A percentile compares a stretch with the other conserved stretches of the same genome.
phyloP scores from a whole-genome alignment of 176 grass and related monocot genomes.

The Bromus sterilis region DNA sequence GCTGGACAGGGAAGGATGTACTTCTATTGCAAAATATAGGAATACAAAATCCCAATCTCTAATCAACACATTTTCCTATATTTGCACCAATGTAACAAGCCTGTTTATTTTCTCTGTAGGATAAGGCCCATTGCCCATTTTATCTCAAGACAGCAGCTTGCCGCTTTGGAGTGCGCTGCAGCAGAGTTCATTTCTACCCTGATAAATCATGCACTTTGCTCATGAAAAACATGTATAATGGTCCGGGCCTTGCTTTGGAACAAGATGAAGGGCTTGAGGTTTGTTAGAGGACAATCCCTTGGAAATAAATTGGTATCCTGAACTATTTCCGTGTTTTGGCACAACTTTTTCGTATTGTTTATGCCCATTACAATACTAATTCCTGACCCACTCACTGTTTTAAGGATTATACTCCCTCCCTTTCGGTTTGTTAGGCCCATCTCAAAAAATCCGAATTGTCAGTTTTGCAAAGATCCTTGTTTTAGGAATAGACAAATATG shows the following conservation, averaged over 20 bases:
- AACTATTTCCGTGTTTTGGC: constrained; percentile 20
- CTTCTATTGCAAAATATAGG: not conserved
- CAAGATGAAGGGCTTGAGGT: constrained; percentile 99
- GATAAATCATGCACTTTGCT: constrained; percentile 91
- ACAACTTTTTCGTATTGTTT: not conserved
- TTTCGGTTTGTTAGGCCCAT: not conserved
- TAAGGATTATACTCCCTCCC: not conserved
- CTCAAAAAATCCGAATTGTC: not conserved
- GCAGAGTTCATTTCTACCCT: constrained; percentile 92
- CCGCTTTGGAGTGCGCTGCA: constrained; percentile 83
- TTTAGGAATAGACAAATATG: not conserved
- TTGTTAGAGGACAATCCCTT: constrained; percentile 68
- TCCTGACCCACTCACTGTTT: not conserved
- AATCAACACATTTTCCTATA: not conserved
- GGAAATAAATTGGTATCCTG: constrained; percentile 63
- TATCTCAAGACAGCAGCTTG: constrained; percentile 90
- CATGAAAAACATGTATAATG: constrained; percentile 94
- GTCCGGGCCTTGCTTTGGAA: constrained; percentile 86
- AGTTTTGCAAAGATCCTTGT: not conserved
- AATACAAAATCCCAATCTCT: not conserved
- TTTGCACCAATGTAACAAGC: not conserved
- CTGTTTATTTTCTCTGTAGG: constrained; percentile 45
- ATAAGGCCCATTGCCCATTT: constrained; percentile 96
- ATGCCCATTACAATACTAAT: not conserved
- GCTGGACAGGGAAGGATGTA: not conserved